A percentile compares a stretch with the other conserved stretches of the same genome.
Conservation (phyloP, 768 basidiomycete species). For the Phanerochaete sordida region DNA sequence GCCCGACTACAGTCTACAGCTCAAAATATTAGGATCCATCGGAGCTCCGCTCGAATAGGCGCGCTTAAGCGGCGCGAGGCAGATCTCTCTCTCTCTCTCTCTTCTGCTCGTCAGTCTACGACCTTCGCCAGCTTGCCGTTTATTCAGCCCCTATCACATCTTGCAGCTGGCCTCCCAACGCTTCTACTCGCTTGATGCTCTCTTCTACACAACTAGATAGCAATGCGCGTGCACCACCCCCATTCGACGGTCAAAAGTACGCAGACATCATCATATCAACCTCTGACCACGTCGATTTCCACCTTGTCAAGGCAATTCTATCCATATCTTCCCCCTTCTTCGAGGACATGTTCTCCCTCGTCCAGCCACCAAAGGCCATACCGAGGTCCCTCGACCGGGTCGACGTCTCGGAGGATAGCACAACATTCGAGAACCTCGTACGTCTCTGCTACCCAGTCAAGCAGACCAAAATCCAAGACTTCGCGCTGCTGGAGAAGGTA, state of each 20-base stretch:
- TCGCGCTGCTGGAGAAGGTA: conserved; percentile 11
- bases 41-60: too few relatives aligned
- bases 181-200: too few relatives aligned
- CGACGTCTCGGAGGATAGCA: conserved; percentile 15
- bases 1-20: too few relatives aligned
- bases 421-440: conserved; percentile 20
- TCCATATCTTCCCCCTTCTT: conserved; percentile 3
- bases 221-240: conserved; percentile 2
- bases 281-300: background rate
- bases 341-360: conserved; percentile 4
- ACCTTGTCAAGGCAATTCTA: background rate
- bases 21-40: too few relatives aligned
- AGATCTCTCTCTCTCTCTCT: too few relatives aligned
- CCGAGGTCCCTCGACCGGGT: background rate
- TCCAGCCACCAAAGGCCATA: background rate
- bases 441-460: conserved; percentile 21
- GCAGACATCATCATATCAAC: conserved; percentile 4
- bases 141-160: too few relatives aligned
- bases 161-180: too few relatives aligned
- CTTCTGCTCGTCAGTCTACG: too few relatives aligned
- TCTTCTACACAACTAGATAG: too few relatives aligned
- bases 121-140: too few relatives aligned
- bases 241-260: background rate
- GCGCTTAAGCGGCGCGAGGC: too few relatives aligned
- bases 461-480: background rate